Base-by-base conservation (phyloP, 2,329 filamentous ascomycete species). In the Xylaria sp. region DNA sequence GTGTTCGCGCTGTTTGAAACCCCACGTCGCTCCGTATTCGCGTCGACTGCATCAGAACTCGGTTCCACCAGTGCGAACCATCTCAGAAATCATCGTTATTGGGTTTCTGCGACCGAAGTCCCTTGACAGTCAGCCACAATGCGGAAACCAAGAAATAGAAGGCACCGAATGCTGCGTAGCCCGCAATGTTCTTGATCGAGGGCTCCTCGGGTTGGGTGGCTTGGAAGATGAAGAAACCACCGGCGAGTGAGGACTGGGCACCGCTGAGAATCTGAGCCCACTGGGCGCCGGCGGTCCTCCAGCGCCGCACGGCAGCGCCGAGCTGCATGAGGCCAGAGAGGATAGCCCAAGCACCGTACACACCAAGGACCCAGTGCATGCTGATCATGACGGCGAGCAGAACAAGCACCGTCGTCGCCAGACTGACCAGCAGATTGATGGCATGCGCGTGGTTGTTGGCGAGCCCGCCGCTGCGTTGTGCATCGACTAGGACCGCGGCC, bases 311-410 rank as follows among this genome's bases (percentile, higher is more conserved):
- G 11, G 15, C 64, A 15, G 58, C 53, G 31, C 40, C 58, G 41
- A 66, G 64, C 47, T 66, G 64, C 64, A 66, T 59, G 51, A 64
- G 58, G 7, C 64, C 64, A 1, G 61, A 62, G 25, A 59, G 54
- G 29, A 66, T 66, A n/a, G 64, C 64, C 64, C 64, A 66, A 1
- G 61, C 64, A 43, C 64, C 64, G 58, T 64, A 64, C 15, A 66
- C 47, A n/a, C 54, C 61, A 27, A 66, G 53, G n/a, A 66, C 64
- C 64, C 64, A 66, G 44, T 66, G 61, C 58, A 64, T 61, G 58
- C 55, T 49, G 23, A 66, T 62, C 11, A 62, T 11, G 47, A 62
- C 46, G 11, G 57, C 58, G 51, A 62, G 37, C 4, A 66, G 1
- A 9, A 59, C 64, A 19, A 61, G 49, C 21, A 54, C 47, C 19